Conservation (phyloP, 2,329 filamentous ascomycete genomes). For the Colletotrichum orchidophilum region DNA sequence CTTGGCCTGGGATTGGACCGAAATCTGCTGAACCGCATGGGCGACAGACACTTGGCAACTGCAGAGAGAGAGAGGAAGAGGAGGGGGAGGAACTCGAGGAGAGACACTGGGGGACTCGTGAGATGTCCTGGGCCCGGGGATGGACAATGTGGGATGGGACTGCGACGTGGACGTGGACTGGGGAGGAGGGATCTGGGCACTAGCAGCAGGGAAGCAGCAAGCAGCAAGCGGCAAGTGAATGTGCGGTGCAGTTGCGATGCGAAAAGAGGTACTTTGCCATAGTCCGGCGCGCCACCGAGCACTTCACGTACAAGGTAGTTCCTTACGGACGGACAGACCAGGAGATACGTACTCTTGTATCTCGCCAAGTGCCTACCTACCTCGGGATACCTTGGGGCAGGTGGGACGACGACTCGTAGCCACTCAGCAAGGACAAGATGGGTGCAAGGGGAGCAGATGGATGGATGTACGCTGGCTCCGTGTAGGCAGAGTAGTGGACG, state of each 20-base stretch:
- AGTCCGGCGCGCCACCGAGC: constrained; percentile 12
- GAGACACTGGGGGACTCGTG: neutral
- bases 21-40: neutral
- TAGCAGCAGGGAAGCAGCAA: neutral
- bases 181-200: constrained; percentile 14
- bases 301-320: constrained; percentile 18
- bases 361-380: neutral
- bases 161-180: neutral
- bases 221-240: neutral
- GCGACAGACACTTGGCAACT: neutral
- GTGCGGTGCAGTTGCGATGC: constrained; percentile 11
- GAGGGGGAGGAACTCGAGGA: neutral
- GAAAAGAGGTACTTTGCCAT: constrained; percentile 28
- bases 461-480: neutral
- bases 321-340: constrained; percentile 6
- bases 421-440: neutral
- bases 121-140: neutral
- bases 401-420: neutral
- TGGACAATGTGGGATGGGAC: neutral
- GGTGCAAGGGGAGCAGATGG: neutral
- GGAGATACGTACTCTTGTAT: neutral
- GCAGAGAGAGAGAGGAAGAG: neutral
- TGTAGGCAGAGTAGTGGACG: neutral
- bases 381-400: neutral
- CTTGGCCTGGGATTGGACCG: neutral